Conservation (phyloP, 2,329 filamentous ascomycete species). For the Coniochaeta sp. region DNA sequence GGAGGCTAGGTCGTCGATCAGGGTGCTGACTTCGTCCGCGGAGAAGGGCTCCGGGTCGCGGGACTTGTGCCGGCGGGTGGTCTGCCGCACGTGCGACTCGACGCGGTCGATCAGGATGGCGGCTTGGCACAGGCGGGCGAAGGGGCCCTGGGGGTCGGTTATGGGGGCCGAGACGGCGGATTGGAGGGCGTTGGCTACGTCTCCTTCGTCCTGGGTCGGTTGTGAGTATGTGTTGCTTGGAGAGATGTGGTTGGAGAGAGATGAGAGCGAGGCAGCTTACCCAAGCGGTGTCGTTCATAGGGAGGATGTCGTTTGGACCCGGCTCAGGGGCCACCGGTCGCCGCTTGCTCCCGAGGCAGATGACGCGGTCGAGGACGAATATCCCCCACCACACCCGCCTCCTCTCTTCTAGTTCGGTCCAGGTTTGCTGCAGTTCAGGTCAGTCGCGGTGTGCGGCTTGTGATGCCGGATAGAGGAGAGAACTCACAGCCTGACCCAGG, state of each 20-base stretch:
- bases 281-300: slow-evolving; percentile 32
- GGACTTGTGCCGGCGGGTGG: slow-evolving; percentile 7
- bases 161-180: slow-evolving; percentile 30
- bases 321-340: slow-evolving; percentile 14
- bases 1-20: slow-evolving; percentile 10
- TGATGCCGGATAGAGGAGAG: background rate
- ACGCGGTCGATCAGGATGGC: slow-evolving; percentile 25
- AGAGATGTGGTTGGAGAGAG: background rate
- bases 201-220: slow-evolving; percentile 26
- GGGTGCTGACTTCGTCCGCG: slow-evolving; percentile 8
- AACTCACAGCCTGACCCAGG: slow-evolving; percentile 26
- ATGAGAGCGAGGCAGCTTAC: slow-evolving; percentile 18
- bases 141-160: slow-evolving; percentile 37
- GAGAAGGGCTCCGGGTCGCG: slow-evolving; percentile 8
- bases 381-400: slow-evolving; percentile 40
- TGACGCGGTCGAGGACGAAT: slow-evolving; percentile 33
- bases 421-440: slow-evolving; percentile 24
- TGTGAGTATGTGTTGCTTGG: slow-evolving; percentile 1
- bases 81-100: slow-evolving; percentile 18
- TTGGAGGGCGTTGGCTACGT: slow-evolving; percentile 20
- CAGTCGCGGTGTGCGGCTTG: background rate
- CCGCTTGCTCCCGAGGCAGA: slow-evolving; percentile 20
- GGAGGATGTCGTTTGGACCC: slow-evolving; percentile 18
- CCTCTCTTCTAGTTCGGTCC: slow-evolving; percentile 39
- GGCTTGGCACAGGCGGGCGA: slow-evolving; percentile 39